A percentile compares a stretch with the other conserved stretches of the same genome.
phyloP scores from a whole-genome alignment of 345 rosid species.

The Eutrema yunnanense region DNA sequence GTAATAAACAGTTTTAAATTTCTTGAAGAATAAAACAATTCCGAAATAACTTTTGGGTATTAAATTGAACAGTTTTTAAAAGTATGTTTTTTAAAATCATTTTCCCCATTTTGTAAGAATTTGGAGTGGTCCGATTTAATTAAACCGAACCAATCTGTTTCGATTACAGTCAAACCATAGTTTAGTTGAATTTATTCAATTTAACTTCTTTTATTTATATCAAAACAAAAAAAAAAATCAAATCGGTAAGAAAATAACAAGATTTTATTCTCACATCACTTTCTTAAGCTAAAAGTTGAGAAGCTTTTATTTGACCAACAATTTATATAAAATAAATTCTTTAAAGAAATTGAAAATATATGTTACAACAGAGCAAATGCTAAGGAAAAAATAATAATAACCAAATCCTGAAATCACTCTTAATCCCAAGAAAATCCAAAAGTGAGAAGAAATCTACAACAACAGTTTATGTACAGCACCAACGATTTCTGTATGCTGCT shows the following conservation, averaged over 20 bases:
- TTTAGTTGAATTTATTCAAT: background rate
- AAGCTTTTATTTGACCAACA: background rate
- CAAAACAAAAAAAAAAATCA: too few species aligned
- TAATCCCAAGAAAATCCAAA: background rate
- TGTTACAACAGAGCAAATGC: slow-evolving; percentile 14
- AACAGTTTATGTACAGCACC: slow-evolving; percentile 40
- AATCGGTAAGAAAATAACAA: too few species aligned
- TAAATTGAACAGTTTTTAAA: too few species aligned
- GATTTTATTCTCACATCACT: too few species aligned
- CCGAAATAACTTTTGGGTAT: too few species aligned
- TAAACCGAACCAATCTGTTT: background rate
- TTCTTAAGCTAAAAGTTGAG: background rate
- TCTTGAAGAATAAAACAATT: too few species aligned
- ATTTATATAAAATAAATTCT: background rate
- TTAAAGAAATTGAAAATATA: background rate
- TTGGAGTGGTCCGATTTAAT: background rate
- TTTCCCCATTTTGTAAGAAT: too few species aligned
- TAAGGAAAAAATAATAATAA: background rate
- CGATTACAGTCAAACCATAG: background rate
- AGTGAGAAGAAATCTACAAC: slow-evolving; percentile 15
- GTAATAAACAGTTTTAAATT: too few species aligned
- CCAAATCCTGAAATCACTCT: background rate
- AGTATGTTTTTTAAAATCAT: too few species aligned
- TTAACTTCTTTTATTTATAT: too few species aligned
- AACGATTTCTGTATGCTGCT: slow-evolving; percentile 45